Conservation (phyloP, 768 basidiomycete species). For the Xanthoconium purpureum region DNA sequence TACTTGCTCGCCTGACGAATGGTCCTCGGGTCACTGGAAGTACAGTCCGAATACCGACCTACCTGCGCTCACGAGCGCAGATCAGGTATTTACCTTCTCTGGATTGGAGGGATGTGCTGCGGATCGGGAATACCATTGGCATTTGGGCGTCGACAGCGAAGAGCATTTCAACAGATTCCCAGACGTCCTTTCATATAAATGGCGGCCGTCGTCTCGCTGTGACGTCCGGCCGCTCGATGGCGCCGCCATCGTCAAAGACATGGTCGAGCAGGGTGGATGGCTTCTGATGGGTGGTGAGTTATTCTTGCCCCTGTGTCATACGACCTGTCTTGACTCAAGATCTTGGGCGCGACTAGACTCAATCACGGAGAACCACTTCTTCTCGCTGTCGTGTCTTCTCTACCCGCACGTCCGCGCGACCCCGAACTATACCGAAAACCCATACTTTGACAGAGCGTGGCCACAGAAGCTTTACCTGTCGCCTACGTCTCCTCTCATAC, state of each 20-base stretch:
- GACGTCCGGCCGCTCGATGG: slow-evolving; percentile 39
- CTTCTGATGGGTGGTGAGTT: slow-evolving; percentile 57
- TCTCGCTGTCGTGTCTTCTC: slow-evolving; percentile 64
- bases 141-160: slow-evolving; percentile 51
- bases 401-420: slow-evolving; percentile 66
- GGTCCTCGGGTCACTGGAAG: slow-evolving; percentile 41
- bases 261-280: slow-evolving; percentile 73
- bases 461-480: slow-evolving; percentile 62
- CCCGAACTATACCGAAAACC: slow-evolving; percentile 54
- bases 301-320: not conserved
- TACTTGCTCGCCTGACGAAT: slow-evolving; percentile 36
- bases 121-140: slow-evolving; percentile 61
- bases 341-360: slow-evolving; percentile 44
- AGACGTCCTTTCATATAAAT: slow-evolving; percentile 47
- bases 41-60: slow-evolving; percentile 36
- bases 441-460: slow-evolving; percentile 61
- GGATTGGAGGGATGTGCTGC: slow-evolving; percentile 63
- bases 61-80: slow-evolving; percentile 34
- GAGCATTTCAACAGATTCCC: slow-evolving; percentile 54
- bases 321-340: slow-evolving; percentile 1
- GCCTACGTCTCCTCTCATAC: slow-evolving; percentile 41
- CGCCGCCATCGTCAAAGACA: slow-evolving; percentile 47
- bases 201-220: slow-evolving; percentile 50
- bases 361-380: slow-evolving; percentile 71
- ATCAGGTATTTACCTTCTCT: slow-evolving; percentile 50